Evolutionary conservation across 768 basidiomycete genomes (phyloP).

Genomic region (Hysterangium stoloniferum): DNA sequence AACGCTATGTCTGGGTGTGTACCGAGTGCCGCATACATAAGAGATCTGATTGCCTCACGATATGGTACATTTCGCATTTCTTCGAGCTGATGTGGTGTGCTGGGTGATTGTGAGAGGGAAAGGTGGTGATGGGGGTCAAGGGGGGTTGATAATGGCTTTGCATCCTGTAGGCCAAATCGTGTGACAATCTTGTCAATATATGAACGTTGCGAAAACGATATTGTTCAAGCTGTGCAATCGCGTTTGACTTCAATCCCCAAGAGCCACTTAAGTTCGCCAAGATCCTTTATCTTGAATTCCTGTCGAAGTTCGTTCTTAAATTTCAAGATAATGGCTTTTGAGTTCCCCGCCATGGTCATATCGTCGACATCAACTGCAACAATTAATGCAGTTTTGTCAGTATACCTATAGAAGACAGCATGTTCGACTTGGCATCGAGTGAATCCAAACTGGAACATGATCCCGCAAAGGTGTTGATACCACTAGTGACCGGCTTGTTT

Average conservation of each 20-base stretch:
- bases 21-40: constrained; percentile 19
- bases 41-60: constrained; percentile 19
- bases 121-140: constrained; percentile 17
- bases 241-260: constrained; percentile 1
- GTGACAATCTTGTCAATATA: constrained; percentile 12
- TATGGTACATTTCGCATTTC: constrained; percentile 6
- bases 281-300: background rate
- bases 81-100: background rate
- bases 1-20: constrained; percentile 16
- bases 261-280: background rate
- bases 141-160: constrained; percentile 15
- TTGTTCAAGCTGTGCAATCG: background rate
- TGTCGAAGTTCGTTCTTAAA: constrained; percentile 23
- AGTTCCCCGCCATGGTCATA: constrained; percentile 10
- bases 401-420: background rate
- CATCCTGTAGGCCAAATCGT: constrained; percentile 13
- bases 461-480: no score
- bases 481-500: no score
- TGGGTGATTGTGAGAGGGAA: background rate
- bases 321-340: constrained; percentile 7
- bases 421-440: no score
- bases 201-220: background rate
- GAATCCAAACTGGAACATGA: background rate
- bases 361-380: constrained; percentile 30
- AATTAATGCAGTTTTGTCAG: constrained; percentile 18